Base-by-base conservation (phyloP, 129 eudicot species). In the Calendula officinalis region DNA sequence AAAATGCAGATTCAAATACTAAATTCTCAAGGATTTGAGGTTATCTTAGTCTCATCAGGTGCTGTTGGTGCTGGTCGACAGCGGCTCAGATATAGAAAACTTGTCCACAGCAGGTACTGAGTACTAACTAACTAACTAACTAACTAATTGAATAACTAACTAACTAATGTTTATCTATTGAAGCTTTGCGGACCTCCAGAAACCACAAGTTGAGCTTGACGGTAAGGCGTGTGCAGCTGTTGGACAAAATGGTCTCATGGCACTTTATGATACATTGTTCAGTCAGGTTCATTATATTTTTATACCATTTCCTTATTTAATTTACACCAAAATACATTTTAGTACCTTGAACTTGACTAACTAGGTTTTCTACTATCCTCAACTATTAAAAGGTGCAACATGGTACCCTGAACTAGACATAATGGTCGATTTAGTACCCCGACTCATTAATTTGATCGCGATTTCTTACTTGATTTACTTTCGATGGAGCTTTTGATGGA, bases 141-240 rank as follows among this genome's bases (percentile, higher is more conserved):
- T 63, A 33, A 39, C 66, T 13, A 3, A 49, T 65, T n/a, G n/a
- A n/a, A n/a, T n/a, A n/a, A n/a, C 30, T 22, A 22, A 70, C 30
- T 63, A 33, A 39, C 66, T 13, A 3, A 49, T 65, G 37, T 67
- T 80, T 38, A 57, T 52, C 3, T 51, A 37, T 67, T 77, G 77
- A 70, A 91, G 98, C 64, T 91, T 91, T 60, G 96, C 94, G 14
- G 98, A 91, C 75, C 98, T 91, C 63, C 98, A 87, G 58, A 91
- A 87, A 54, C 98, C 98, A 42, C 96, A 91, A 76, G 76, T 72
- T 45, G 98, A 91, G 80, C 94, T 86, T 71, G 96, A 87, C 60
- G 98, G 98, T 12, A 91, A 91, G 79, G 94, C 98, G 27, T 91
- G 98, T 78, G 98, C 98, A 36, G 98, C 98, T 38, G 96, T 91